Base-by-base conservation (phyloP, 345 rosid genomes). In the Hibiscus tridactylites region DNA sequence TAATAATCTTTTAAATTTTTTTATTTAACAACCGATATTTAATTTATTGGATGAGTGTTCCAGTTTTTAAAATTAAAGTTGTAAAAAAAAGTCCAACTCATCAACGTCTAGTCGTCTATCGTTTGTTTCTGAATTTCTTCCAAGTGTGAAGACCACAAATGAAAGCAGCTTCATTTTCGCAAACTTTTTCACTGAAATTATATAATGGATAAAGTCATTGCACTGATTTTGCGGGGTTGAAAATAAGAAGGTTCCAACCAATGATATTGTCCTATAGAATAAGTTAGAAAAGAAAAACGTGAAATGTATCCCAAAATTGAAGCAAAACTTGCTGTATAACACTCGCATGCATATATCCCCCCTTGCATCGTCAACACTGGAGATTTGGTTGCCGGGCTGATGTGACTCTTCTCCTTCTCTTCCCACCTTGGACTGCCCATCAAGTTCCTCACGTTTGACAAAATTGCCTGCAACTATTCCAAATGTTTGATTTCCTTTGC, bases 361-460 rank as follows among this genome's bases (percentile, higher is more conserved):
- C 10, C 24, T 42, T 61, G 54, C 33, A 50, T 61, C 15, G 57
- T 84, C 76, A 78, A 80, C 59, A 24, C 16, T 50, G 17, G 60
- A 79, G 85, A 80, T 79, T 79, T 80, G 53, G 83, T 80, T 69
- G 82, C 80, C 80, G 80, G 42, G 42, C 3, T 74, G 85, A 84
- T 69, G 80, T 70, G 82, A 80, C 80, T 6, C 42, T 39, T 74
- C 73, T 29, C 65, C 75, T 59, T 58, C 58, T 71, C 46, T 50
- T n/a, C 60, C 77, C 63, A 69, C 58, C 72, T 62, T 44, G 9
- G 66, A 61, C 80, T 75, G 63, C 39, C 37, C 70, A 46, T 44
- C 49, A 47, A 31, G 52, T 65, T 74, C 21, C 69, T 52, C 56
- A 73, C 71, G 52, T n/a, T 82, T 82, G 82, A 79, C 83, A 77